Evolutionary conservation across 345 rosid species (phyloP), one percentile per base, ranked within the genome.

Genomic region (Rhizophora apiculata): DNA sequence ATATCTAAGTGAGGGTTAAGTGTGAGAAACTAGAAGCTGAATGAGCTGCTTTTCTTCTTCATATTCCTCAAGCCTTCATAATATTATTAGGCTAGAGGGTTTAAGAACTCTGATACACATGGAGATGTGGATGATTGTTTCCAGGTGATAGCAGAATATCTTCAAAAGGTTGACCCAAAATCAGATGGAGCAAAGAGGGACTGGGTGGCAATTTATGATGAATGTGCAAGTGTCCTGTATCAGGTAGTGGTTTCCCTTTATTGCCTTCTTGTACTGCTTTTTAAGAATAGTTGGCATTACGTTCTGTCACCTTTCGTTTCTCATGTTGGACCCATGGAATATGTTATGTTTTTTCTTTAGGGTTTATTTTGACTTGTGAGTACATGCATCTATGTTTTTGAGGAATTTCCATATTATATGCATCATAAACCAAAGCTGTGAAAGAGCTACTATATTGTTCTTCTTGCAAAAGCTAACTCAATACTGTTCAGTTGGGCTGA

Each of bases 141-240:
- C 37, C 76, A 94, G 99, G 96, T 92, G 68, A 88, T 95, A 62
- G 96, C 99, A 51, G 96, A 91, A 80, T 95, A 92, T 78, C 97
- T 95, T 72, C 99, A 95, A 76, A 95, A 92, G 85, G 20, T 95
- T 64, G 99, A 95, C 73, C 99, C 99, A 56, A 92, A 95, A 80
- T 95, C 99, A 51, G 99, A 95, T 84, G 99, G 99, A 48, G 99
- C 99, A 52, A 95, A 92, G 85, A 90, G 99, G 81, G 99, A 95
- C 63, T 95, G 99, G 97, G 97, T 95, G 85, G 96, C 99, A 21
- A 95, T 95, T 60, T 95, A 95, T 76, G 99, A 95, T 87, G 99
- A 95, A 79, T 95, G 99, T 83, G 97, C 99, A 6, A 84, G 66
- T 64, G 99, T 95, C 15, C 78, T 95, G 75, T 95, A 95, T 84